These are phyloP conservation scores for Waltergamsia citrina DNA, from an alignment of 2,329 filamentous ascomycete species.

Conservation along the genomic window DNA sequence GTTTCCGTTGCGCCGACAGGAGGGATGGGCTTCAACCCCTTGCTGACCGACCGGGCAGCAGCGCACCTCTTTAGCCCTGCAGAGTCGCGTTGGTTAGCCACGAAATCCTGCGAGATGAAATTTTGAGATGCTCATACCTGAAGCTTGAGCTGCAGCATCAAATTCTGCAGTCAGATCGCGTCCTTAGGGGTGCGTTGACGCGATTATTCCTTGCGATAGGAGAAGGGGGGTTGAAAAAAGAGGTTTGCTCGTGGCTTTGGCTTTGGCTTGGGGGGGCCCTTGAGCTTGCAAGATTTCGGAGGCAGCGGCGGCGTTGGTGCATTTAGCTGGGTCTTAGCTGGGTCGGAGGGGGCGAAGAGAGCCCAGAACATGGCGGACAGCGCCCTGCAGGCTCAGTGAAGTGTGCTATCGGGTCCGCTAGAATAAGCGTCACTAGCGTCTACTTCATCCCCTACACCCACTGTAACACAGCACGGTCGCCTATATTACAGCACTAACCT, in stretches of 20 bases:
- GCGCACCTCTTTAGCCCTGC: slow-evolving; percentile 20
- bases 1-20: neutral
- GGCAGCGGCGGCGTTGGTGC: too few relatives aligned
- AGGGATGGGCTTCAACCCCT: slow-evolving; percentile 1
- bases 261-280: too few relatives aligned
- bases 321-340: too few relatives aligned
- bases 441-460: too few relatives aligned
- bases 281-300: neutral
- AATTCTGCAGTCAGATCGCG: slow-evolving; percentile 20
- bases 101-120: neutral
- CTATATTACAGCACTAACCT: too few relatives aligned
- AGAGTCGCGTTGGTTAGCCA: slow-evolving; percentile 7
- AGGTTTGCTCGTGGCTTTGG: slow-evolving; percentile 5
- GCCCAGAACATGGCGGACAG: too few relatives aligned
- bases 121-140: slow-evolving; percentile 12
- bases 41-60: slow-evolving; percentile 6
- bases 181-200: slow-evolving; percentile 17
- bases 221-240: slow-evolving; percentile 13
- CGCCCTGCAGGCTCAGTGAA: too few relatives aligned
- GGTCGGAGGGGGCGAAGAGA: too few relatives aligned
- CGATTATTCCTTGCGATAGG: slow-evolving; percentile 16
- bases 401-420: too few relatives aligned
- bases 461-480: too few relatives aligned
- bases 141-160: slow-evolving; percentile 19
- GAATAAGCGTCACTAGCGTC: too few relatives aligned